These are phyloP conservation scores for Trypanosoma cruzi DNA, from an alignment of 208 protist genomes.

Conservation along the genomic window DNA sequence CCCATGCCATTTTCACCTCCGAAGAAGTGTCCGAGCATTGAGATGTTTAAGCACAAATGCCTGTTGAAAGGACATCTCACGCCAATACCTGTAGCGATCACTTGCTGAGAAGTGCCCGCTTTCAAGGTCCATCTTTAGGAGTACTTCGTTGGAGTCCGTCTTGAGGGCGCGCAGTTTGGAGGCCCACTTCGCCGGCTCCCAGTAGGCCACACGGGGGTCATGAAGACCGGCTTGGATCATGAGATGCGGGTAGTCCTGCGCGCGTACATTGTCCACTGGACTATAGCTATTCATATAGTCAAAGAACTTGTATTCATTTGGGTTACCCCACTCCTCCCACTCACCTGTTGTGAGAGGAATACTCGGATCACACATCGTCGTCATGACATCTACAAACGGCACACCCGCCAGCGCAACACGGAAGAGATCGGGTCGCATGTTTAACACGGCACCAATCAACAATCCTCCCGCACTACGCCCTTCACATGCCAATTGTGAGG, in stretches of 20 bases:
- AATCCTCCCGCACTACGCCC: conserved; percentile 94
- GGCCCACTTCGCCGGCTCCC: conserved; percentile 92
- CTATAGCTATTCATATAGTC: conserved; percentile 96
- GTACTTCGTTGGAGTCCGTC: conserved; percentile 78
- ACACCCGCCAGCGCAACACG: conserved; percentile 83
- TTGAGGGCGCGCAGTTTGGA: conserved; percentile 82
- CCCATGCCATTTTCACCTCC: conserved; percentile 29
- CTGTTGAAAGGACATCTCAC: conserved; percentile 88
- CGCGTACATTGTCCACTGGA: conserved; percentile 91
- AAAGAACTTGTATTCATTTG: conserved; percentile 93
- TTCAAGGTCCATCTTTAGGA: conserved; percentile 91
- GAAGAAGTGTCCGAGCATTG: conserved; percentile 48
- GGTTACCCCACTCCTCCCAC: conserved; percentile 96
- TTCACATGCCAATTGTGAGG: conserved; percentile 81
- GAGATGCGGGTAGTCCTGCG: conserved; percentile 85
- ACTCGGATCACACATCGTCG: conserved; percentile 92
- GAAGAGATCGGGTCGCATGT: conserved; percentile 93
- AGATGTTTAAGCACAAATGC: conserved; percentile 91
- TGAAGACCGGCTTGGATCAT: conserved; percentile 86
- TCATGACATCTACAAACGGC: conserved; percentile 95
- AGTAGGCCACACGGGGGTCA: conserved; percentile 92
- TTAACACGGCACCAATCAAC: conserved; percentile 92
- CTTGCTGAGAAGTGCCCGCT: conserved; percentile 91
- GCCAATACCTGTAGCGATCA: conserved; percentile 90
- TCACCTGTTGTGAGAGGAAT: conserved; percentile 93